Percentiles rank a stretch among this genome's conserved stretches.
phyloP scores from a whole-genome alignment of 495 filamentous ascomycete species.

The Schizothecium vesticola region DNA sequence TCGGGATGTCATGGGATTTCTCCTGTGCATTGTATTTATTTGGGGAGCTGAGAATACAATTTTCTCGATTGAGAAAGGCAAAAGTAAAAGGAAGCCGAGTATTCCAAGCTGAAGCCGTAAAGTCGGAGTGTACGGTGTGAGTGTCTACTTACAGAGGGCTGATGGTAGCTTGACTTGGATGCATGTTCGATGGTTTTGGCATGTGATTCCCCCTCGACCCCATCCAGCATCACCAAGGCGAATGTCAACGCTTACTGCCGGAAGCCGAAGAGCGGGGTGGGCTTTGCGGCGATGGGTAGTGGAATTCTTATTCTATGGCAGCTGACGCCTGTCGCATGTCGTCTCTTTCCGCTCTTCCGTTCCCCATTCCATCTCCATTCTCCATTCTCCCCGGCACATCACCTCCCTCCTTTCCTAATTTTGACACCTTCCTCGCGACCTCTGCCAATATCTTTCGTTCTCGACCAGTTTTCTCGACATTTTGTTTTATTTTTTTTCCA shows the following conservation, averaged over 20 bases:
- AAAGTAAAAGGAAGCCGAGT: background rate
- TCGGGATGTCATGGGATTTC: background rate
- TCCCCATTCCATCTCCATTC: background rate
- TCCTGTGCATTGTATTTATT: background rate
- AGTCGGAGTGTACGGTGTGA: no score
- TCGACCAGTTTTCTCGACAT: background rate
- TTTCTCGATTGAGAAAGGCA: background rate
- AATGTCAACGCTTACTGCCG: background rate
- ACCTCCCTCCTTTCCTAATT: background rate
- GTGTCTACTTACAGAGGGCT: no score
- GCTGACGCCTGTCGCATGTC: background rate
- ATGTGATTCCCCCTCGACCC: constrained; percentile 11
- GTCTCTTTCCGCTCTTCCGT: background rate
- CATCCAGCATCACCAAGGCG: background rate
- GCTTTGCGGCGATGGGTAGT: background rate
- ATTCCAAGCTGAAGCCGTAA: background rate
- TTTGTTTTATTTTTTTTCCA: background rate
- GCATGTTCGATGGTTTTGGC: background rate
- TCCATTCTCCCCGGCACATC: background rate
- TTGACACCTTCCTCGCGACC: background rate
- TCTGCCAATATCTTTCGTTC: background rate
- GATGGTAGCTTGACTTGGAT: background rate
- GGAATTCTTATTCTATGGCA: background rate
- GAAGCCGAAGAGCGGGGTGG: constrained; percentile 5
- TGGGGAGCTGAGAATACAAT: background rate